phyloP scores from a whole-genome alignment of 2,329 filamentous ascomycete species.

The Talaromyces sp. region DNA sequence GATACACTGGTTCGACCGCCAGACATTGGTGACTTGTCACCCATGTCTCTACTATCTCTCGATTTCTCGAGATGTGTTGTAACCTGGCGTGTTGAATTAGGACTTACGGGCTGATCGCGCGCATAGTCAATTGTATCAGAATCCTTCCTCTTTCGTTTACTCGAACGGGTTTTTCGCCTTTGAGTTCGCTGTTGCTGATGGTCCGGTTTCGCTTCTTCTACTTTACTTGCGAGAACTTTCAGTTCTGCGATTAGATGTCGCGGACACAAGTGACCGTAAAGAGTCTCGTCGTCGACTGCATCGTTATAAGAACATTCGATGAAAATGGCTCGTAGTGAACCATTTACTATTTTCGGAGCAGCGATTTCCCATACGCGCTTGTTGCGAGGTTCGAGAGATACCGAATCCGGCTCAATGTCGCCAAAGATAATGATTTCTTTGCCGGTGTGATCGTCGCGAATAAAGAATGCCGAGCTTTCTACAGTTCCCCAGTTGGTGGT shows the following conservation, averaged over 20 bases:
- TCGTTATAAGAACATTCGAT: slow-evolving; percentile 96
- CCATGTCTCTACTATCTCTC: not conserved
- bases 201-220: slow-evolving; percentile 45
- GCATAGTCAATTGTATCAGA: slow-evolving; percentile 16
- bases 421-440: slow-evolving; percentile 89
- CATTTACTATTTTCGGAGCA: slow-evolving; percentile 72
- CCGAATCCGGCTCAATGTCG: slow-evolving; percentile 85
- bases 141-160: slow-evolving; percentile 40
- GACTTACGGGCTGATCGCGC: slow-evolving; percentile 23
- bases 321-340: slow-evolving; percentile 72
- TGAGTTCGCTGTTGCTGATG: slow-evolving; percentile 28
- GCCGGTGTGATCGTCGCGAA: slow-evolving; percentile 65
- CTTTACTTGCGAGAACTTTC: slow-evolving; percentile 63
- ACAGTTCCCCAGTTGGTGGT: slow-evolving; percentile 25
- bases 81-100: slow-evolving; percentile 21
- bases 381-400: slow-evolving; percentile 78
- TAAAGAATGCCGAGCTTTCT: slow-evolving; percentile 90
- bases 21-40: not conserved
- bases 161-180: slow-evolving; percentile 28
- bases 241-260: slow-evolving; percentile 77
- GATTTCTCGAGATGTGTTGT: slow-evolving; percentile 12
- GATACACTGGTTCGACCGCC: not conserved
- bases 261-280: slow-evolving; percentile 88
- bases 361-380: slow-evolving; percentile 80
- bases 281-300: slow-evolving; percentile 64